Evolutionary conservation across 2,329 filamentous ascomycete species (phyloP), one percentile per base, ranked within the genome.

Genomic region (Clarireedia paspali): DNA sequence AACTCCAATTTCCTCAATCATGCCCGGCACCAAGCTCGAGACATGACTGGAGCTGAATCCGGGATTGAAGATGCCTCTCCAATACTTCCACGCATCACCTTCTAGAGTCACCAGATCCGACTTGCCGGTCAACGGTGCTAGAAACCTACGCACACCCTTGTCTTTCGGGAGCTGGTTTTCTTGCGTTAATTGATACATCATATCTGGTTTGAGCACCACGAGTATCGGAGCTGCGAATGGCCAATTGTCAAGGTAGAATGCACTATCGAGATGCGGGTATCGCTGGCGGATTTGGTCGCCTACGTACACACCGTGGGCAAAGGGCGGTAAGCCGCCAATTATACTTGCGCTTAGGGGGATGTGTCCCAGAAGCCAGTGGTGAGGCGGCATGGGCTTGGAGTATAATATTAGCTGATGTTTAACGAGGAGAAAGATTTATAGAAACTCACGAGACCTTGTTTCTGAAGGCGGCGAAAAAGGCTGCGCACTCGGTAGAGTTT

Each of bases 11-110:
- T 59, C 57, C 27, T 59, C 50, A 7, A 59, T 23, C 17, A 60
- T 57, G 20, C n/a, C 46, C 5, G 57, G 57, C n/a, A 59, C 54
- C 24, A 60, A 24, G 5, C 20, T 47, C 2, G 53, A 30, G 6
- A 59, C 39, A 51, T 59, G 56, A 9, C 44, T 26, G n/a, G 53
- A 39, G 17, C 57, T 54, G 23, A 60, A 60, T 6, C 59, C 57
- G 6, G 57, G 59, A 47, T 59, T 60, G 4, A 59, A 60, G 15
- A 60, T 60, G 0, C 26, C 51, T 26, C 59, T 38, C 27, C 54
- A 44, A 14, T 50, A 38, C 42, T 57, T 59, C 57, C 57, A 60
- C n/a, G 20, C 4, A 10, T 50, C 38, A 20, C 50, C 57, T 30
- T 59, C 57, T 10, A 48, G 46, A 1, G 23, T n/a, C 2, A 57